Conservation (phyloP, 2,329 filamentous ascomycete genomes). For the Hawksworthiomyces lignivorus region DNA sequence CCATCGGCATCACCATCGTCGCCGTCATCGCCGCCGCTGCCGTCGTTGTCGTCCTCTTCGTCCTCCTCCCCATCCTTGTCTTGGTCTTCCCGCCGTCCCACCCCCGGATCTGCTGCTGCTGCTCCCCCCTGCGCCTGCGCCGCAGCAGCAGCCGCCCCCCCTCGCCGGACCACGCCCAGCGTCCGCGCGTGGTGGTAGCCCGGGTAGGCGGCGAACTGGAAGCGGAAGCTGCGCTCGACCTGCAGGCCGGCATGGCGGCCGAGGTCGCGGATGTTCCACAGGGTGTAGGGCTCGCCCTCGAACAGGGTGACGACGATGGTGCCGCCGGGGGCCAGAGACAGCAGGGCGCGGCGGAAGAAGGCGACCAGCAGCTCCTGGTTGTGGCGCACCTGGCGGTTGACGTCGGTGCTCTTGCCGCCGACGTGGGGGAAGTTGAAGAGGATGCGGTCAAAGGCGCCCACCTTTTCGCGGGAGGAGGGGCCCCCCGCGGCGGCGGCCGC, state of each 20-base stretch:
- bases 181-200: conserved; percentile 69
- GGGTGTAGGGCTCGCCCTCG: conserved; percentile 85
- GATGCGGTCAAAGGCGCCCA: conserved; percentile 60
- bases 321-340: conserved; percentile 47
- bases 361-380: conserved; percentile 74
- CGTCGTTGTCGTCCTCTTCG: background rate
- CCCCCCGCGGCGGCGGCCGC: too few species aligned
- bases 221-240: conserved; percentile 63
- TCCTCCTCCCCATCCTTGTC: background rate
- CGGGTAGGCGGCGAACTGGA: conserved; percentile 59
- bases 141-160: too few species aligned
- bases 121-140: conserved; percentile 36
- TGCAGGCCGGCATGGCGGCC: conserved; percentile 68
- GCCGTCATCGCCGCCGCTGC: background rate
- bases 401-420: conserved; percentile 83
- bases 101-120: conserved; percentile 21
- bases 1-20: too few species aligned
- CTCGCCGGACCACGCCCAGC: conserved; percentile 53
- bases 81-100: background rate
- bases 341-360: conserved; percentile 53
- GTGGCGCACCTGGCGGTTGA: conserved; percentile 86
- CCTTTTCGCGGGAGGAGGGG: conserved; percentile 21
- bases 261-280: conserved; percentile 91
- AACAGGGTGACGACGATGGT: conserved; percentile 79
- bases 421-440: conserved; percentile 98